phyloP scores from a whole-genome alignment of 495 filamentous ascomycete species.

The Neurospora sp. region DNA sequence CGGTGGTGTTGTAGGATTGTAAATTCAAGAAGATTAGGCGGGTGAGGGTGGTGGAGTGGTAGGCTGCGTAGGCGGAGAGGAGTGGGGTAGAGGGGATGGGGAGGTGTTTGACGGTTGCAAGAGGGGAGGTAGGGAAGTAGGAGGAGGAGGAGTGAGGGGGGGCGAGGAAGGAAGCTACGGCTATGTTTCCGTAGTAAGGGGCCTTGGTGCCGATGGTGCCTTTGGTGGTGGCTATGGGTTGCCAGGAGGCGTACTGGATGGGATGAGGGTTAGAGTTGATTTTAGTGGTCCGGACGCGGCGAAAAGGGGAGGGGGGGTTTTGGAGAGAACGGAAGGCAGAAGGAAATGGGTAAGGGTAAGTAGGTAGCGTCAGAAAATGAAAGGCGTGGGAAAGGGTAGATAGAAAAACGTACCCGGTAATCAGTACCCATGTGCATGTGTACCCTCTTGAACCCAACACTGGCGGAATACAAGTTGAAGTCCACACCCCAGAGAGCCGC shows the following conservation, averaged over 20 bases:
- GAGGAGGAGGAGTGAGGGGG: conserved; percentile 11
- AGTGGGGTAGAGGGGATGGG: conserved; percentile 32
- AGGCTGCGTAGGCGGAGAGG: conserved; percentile 51
- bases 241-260: conserved; percentile 35
- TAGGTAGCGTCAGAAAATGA: background rate
- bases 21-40: conserved; percentile 51
- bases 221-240: conserved; percentile 44
- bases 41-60: conserved; percentile 31
- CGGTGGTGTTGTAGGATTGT: conserved; percentile 48
- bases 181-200: conserved; percentile 57
- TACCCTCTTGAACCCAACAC: conserved; percentile 45
- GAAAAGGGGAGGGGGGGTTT: background rate
- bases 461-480: conserved; percentile 51
- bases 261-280: background rate
- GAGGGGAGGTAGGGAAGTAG: background rate
- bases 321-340: background rate
- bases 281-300: background rate
- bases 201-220: conserved; percentile 50
- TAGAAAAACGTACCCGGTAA: conserved; percentile 32
- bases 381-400: background rate
- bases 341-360: background rate
- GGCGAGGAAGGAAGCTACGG: conserved; percentile 47
- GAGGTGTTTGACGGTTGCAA: conserved; percentile 32
- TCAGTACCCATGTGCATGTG: conserved; percentile 60
- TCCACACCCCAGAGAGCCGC: conserved; percentile 62